phyloP scores from a whole-genome alignment of 495 filamentous ascomycete species.

The Ascodesmis nigricans region DNA sequence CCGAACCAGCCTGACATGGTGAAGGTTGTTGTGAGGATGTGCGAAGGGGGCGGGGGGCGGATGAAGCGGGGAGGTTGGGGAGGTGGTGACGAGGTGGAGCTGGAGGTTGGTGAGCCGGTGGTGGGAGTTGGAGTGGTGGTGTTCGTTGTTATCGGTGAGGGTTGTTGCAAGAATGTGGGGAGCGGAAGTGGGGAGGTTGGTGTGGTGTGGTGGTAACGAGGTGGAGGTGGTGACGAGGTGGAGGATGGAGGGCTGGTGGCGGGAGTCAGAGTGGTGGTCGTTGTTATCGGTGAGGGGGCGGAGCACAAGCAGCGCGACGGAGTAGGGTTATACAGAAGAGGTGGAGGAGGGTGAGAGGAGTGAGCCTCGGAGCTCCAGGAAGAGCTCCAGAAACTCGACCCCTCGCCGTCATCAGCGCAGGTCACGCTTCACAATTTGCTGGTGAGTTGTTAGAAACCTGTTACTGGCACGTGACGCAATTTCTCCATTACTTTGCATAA shows the following conservation, averaged over 20 bases:
- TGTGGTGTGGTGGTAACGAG: not conserved
- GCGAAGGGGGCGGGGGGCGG: not conserved
- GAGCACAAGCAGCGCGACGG: conserved; percentile 11
- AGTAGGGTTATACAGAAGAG: conserved; percentile 9
- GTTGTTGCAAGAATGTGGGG: too few species aligned
- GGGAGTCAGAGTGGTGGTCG: not conserved
- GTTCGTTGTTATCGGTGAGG: too few species aligned
- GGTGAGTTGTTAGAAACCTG: too few species aligned
- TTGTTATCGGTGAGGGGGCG: conserved; percentile 6
- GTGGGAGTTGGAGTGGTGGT: not conserved
- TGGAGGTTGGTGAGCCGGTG: conserved; percentile 1
- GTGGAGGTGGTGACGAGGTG: not conserved
- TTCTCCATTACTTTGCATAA: too few species aligned
- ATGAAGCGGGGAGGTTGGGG: not conserved
- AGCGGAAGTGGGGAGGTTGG: not conserved
- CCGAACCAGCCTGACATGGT: conserved; percentile 31
- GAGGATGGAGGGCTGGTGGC: conserved; percentile 3
- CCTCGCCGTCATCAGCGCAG: too few species aligned
- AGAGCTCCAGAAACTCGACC: too few species aligned
- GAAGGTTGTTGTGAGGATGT: conserved; percentile 3
- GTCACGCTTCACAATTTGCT: too few species aligned
- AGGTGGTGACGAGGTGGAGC: conserved; percentile 3
- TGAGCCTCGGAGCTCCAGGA: not conserved
- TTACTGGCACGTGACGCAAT: too few species aligned
- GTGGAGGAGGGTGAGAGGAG: conserved; percentile 1